A percentile compares a stretch with the other conserved stretches of the same genome.
Conservation (phyloP, 352 stramenopile species). For the Pythium graminicola region DNA sequence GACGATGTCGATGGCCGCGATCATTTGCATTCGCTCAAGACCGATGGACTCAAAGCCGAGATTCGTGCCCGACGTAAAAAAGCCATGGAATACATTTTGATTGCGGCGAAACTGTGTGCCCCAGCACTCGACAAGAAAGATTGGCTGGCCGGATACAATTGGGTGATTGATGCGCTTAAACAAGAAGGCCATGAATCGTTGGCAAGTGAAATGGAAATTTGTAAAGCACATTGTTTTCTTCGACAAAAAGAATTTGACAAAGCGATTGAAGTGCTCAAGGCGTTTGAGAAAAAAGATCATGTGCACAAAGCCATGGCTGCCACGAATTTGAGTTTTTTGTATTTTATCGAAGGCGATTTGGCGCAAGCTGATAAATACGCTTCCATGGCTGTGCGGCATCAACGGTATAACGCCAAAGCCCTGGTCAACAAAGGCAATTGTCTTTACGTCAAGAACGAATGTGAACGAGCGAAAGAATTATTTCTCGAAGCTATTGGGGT, state of each 20-base stretch:
- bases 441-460: conserved; percentile 91
- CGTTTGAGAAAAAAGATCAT: conserved; percentile 94
- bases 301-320: conserved; percentile 90
- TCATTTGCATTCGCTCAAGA: conserved; percentile 57
- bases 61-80: conserved; percentile 72
- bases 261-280: conserved; percentile 91
- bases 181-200: conserved; percentile 85
- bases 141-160: conserved; percentile 91
- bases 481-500: conserved; percentile 94
- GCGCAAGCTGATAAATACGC: conserved; percentile 90
- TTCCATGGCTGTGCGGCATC: conserved; percentile 86
- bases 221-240: conserved; percentile 86
- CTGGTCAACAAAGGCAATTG: conserved; percentile 98
- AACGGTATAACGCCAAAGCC: conserved; percentile 95
- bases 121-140: conserved; percentile 90
- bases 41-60: conserved; percentile 69
- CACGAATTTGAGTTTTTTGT: conserved; percentile 95
- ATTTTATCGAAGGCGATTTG: conserved; percentile 93
- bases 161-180: conserved; percentile 92
- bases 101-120: conserved; percentile 91
- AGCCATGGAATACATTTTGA: conserved; percentile 89
- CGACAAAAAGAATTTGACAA: conserved; percentile 92
- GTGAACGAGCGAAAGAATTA: conserved; percentile 90
- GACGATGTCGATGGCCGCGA: conserved; percentile 35
- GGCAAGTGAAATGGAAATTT: conserved; percentile 89